A percentile compares a stretch with the other conserved stretches of the same genome.
Evolutionary conservation across 192 early-diverging fungal genomes (phyloP).

Genomic region (Coemansia sp.): DNA sequence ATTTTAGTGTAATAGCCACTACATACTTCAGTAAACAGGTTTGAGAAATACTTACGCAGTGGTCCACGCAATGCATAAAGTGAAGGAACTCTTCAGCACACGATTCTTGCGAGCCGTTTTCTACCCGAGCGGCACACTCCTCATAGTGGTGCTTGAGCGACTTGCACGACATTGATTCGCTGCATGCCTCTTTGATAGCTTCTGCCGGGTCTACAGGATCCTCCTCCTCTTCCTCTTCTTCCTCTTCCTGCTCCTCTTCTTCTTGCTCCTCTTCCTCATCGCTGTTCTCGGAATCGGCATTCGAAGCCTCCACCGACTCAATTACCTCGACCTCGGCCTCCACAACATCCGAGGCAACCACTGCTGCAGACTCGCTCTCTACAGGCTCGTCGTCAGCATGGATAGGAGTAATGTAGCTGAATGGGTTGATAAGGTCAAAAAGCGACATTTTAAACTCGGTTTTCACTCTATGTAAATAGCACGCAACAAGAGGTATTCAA

Average conservation of each 20-base stretch:
- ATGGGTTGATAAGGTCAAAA: constrained; percentile 51
- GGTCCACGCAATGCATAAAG: constrained; percentile 77
- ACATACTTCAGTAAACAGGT: not conserved
- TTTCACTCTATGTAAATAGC: constrained; percentile 3
- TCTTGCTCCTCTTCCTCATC: constrained; percentile 26
- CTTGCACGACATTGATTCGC: constrained; percentile 60
- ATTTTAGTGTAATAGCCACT: not conserved
- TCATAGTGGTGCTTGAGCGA: constrained; percentile 74
- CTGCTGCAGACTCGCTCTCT: constrained; percentile 3
- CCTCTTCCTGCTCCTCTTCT: constrained; percentile 35
- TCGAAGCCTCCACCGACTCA: constrained; percentile 35
- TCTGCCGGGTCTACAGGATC: constrained; percentile 1
- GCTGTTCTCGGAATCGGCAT: constrained; percentile 34
- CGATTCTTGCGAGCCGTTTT: constrained; percentile 69
- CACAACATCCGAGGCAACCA: constrained; percentile 41
- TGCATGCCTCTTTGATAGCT: constrained; percentile 35
- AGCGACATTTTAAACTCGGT: constrained; percentile 26
- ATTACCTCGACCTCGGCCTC: constrained; percentile 34
- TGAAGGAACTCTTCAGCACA: constrained; percentile 80
- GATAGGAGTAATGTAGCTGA: constrained; percentile 62
- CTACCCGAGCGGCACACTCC: constrained; percentile 73
- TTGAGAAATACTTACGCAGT: constrained; percentile 65
- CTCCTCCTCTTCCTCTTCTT: constrained; percentile 50
- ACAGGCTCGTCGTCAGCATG: constrained; percentile 59
- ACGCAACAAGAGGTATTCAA: not conserved